phyloP scores from a whole-genome alignment of 1,284 basidiomycete genomes.

The Rhodotorula sp. region DNA sequence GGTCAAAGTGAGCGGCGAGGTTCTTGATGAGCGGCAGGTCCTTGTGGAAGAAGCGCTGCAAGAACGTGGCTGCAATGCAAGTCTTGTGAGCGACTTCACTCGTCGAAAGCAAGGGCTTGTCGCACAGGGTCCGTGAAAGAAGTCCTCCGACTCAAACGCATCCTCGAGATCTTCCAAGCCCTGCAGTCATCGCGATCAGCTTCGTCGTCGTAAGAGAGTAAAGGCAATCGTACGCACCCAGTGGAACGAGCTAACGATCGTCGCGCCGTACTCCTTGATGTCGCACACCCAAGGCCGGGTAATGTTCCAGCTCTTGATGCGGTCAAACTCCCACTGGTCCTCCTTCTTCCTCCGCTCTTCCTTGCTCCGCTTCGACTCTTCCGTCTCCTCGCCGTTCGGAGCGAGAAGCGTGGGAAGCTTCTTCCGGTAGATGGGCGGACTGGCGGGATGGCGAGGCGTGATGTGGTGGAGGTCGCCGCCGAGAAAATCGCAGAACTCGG shows the following conservation, averaged over 20 bases:
- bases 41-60: conserved; percentile 29
- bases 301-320: conserved; percentile 28
- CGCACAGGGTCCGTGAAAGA: conserved; percentile 35
- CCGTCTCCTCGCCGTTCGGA: conserved; percentile 20
- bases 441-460: conserved; percentile 26
- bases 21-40: conserved; percentile 24
- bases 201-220: too few species aligned
- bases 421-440: conserved; percentile 30
- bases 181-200: conserved; percentile 6
- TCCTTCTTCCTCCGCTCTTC: conserved; percentile 12
- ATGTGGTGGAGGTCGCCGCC: conserved; percentile 30
- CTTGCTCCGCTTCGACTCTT: conserved; percentile 20
- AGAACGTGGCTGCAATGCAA: conserved; percentile 28
- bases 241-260: conserved; percentile 28
- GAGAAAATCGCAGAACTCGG: conserved; percentile 36
- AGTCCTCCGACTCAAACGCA: conserved; percentile 26
- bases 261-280: conserved; percentile 31
- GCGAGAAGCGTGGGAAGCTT: conserved; percentile 23
- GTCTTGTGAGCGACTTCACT: too few species aligned
- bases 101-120: too few species aligned
- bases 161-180: conserved; percentile 37
- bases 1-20: conserved; percentile 19
- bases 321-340: conserved; percentile 22
- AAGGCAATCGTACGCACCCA: conserved; percentile 15
- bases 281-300: conserved; percentile 34